Base-by-base conservation (phyloP, 352 stramenopile genomes). In the Globisporangium spinosum region DNA sequence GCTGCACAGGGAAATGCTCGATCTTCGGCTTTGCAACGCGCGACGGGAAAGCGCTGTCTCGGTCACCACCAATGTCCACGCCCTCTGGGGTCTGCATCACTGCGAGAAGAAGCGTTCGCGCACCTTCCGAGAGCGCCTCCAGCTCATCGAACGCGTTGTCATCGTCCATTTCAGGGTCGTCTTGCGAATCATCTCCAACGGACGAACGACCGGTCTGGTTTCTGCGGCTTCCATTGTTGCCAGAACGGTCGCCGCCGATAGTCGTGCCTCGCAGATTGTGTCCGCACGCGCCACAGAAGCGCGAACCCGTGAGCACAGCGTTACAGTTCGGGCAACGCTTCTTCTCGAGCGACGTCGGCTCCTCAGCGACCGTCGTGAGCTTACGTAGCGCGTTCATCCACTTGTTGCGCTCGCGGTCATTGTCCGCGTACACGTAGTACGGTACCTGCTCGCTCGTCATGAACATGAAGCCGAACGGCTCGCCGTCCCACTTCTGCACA, bases 361-460 rank as follows among this genome's bases (percentile, higher is more conserved):
- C 87, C 66, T 95, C 85, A 2, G 75, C 75, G 13, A 91, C 78
- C 0, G 80, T 67, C 10, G 80, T 93, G 13, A 94, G 69, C 70
- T 96, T 96, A 35, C 85, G 74, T 51, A 96, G 74, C 17, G 89
- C 89, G 23, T 83, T 91, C 79, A 96, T 93, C 89, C 89, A 96
- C 68, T 95, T 95, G 47, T 79, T 90, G 35, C 88, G 89, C 69
- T 96, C 87, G 2, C 86, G 84, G 61, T 95, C 87, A 49, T 93
- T 96, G 70, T 95, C 89, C 0, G 89, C 89, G 67, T 94, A 96
- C 40, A 96, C 89, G 65, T 95, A 96, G 73, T 95, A 96, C 38
- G 89, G 89, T n/a, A 95, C 84, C 64, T 94, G 86, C 51, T 96
- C 89, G 40, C 72, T 90, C 20, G 89, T 96, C 78, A 93, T 91